These are phyloP conservation scores for Suhomyces pyralidae DNA, from an alignment of 805 yeast genomes.

Conservation along the genomic window DNA sequence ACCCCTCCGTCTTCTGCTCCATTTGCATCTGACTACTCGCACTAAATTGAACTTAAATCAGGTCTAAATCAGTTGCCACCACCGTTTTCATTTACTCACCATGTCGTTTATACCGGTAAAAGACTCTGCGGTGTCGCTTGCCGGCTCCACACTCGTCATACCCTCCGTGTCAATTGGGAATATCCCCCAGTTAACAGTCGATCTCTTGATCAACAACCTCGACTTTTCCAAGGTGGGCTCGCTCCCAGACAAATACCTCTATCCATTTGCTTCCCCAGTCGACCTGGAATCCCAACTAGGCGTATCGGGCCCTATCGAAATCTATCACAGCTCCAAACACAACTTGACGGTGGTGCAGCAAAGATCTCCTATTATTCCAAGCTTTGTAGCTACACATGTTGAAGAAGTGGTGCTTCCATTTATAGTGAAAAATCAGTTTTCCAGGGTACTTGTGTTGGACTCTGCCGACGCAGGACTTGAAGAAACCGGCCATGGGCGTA, in stretches of 20 bases:
- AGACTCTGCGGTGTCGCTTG: slow-evolving; percentile 2
- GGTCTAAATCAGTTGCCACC: no score
- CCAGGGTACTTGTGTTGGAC: slow-evolving; percentile 55
- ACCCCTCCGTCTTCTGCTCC: no score
- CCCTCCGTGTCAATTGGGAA: slow-evolving; percentile 88
- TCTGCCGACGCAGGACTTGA: slow-evolving; percentile 67
- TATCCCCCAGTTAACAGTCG: slow-evolving; percentile 79
- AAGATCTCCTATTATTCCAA: slow-evolving; percentile 80
- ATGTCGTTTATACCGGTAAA: neutral
- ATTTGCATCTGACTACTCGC: no score
- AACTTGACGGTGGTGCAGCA: slow-evolving; percentile 68
- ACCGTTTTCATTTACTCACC: neutral
- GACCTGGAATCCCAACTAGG: slow-evolving; percentile 41
- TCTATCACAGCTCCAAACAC: slow-evolving; percentile 44
- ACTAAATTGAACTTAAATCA: no score
- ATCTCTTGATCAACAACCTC: slow-evolving; percentile 66
- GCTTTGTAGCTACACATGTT: slow-evolving; percentile 50
- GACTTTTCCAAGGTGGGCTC: slow-evolving; percentile 50
- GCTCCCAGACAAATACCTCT: slow-evolving; percentile 59
- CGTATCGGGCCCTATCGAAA: slow-evolving; percentile 62
- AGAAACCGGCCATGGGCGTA: slow-evolving; percentile 16
- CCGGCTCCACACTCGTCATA: slow-evolving; percentile 49
- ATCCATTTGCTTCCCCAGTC: slow-evolving; percentile 81
- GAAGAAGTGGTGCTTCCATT: slow-evolving; percentile 50
- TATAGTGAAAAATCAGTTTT: slow-evolving; percentile 38